Conservation (phyloP, 2,329 filamentous ascomycete genomes). For the Bisporella sp. region DNA sequence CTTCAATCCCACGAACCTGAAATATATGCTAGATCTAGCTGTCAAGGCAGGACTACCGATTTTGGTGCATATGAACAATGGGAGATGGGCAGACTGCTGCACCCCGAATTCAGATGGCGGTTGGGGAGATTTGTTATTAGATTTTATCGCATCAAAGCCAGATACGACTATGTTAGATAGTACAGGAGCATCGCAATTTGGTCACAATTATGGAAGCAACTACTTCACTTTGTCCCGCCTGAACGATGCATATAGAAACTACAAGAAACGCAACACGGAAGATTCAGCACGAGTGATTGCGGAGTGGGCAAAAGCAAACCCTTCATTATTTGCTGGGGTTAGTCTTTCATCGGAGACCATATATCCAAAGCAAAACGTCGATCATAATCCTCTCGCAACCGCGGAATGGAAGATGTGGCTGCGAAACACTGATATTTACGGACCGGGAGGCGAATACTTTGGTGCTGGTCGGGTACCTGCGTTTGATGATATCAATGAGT, state of each 20-base stretch:
- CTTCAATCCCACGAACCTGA: slow-evolving; percentile 12
- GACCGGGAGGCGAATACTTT: slow-evolving; percentile 8
- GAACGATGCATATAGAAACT: slow-evolving; percentile 7
- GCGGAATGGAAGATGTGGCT: slow-evolving; percentile 15
- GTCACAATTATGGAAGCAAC: slow-evolving; percentile 9
- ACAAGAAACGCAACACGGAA: slow-evolving; percentile 13
- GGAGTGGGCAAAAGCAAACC: slow-evolving; percentile 5
- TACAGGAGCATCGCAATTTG: slow-evolving; percentile 1
- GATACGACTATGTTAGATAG: slow-evolving; percentile 8
- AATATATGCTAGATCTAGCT: slow-evolving; percentile 8
- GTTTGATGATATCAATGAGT: slow-evolving; percentile 6
- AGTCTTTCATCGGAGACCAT: slow-evolving; percentile 12
- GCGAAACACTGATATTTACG: slow-evolving; percentile 10
- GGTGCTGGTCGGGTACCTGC: slow-evolving; percentile 8
- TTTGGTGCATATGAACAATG: slow-evolving; percentile 14
- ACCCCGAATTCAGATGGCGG: slow-evolving; percentile 10
- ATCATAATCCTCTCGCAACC: slow-evolving; percentile 9
- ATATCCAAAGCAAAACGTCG: slow-evolving; percentile 4
- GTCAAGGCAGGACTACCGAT: slow-evolving; percentile 5
- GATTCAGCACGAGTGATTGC: slow-evolving; percentile 6
- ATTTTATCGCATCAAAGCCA: slow-evolving; percentile 8
- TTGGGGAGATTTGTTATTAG: slow-evolving; percentile 12
- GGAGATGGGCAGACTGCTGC: slow-evolving; percentile 13
- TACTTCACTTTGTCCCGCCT: slow-evolving; percentile 10
- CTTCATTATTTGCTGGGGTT: slow-evolving; percentile 8